Conservation (phyloP, 139 green algal genomes). For the Coelastrella sp. region DNA sequence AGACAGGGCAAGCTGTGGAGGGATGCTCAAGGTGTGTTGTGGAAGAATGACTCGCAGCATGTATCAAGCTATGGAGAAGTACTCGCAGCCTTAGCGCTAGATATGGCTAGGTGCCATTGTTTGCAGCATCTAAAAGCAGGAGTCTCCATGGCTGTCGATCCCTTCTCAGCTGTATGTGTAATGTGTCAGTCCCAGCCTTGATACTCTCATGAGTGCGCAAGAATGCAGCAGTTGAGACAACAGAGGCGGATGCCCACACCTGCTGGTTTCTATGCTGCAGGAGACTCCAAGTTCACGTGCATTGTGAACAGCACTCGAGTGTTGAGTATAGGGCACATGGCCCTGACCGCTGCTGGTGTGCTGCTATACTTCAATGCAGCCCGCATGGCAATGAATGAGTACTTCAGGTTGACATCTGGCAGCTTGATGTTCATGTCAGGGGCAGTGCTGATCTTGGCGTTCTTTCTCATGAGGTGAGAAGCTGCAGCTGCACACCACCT, state of each 20-base stretch:
- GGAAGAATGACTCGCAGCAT: too few relatives aligned
- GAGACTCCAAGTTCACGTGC: not conserved
- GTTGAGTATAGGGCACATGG: constrained; percentile 12
- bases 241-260: not conserved
- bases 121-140: too few relatives aligned
- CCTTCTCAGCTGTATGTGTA: too few relatives aligned
- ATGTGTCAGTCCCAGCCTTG: too few relatives aligned
- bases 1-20: too few relatives aligned
- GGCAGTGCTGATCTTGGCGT: not conserved
- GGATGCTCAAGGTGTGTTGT: too few relatives aligned
- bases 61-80: too few relatives aligned
- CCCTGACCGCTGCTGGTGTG: not conserved
- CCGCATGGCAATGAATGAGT: not conserved
- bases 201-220: not conserved
- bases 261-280: constrained; percentile 2
- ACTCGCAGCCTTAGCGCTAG: too few relatives aligned
- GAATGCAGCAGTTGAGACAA: not conserved
- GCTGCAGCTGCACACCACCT: not conserved
- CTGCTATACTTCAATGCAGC: constrained; percentile 36
- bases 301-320: constrained; percentile 15
- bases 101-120: too few relatives aligned
- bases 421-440: constrained; percentile 40
- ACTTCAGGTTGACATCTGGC: constrained; percentile 42
- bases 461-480: constrained; percentile 42
- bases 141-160: too few relatives aligned